Evolutionary conservation across 1,284 basidiomycete species (phyloP).

Genomic region (Ceratobasidium theobromae): DNA sequence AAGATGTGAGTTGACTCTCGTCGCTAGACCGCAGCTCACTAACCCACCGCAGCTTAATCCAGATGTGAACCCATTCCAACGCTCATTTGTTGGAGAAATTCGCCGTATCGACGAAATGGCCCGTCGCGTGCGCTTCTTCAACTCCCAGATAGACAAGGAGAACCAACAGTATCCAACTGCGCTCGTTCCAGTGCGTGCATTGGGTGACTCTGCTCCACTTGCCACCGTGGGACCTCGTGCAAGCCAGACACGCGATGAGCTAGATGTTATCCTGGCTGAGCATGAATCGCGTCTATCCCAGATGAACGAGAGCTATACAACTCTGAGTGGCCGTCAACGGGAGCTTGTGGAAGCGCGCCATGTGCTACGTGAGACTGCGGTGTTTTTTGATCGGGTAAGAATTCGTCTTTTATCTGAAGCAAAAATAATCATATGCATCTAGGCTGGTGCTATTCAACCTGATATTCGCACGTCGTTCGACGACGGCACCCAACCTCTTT

Average conservation of each 20-base stretch:
- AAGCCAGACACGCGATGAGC: conserved; percentile 91
- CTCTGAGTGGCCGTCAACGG: conserved; percentile 80
- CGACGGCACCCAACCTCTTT: conserved; percentile 85
- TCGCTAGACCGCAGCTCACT: conserved; percentile 13
- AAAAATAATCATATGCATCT: conserved; percentile 25
- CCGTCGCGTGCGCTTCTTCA: conserved; percentile 89
- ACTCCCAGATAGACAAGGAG: conserved; percentile 82
- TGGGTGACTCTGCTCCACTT: conserved; percentile 79
- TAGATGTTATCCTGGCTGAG: conserved; percentile 84
- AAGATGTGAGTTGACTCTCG: conserved; percentile 68
- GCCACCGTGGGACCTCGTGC: conserved; percentile 86
- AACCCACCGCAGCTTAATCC: conserved; percentile 75
- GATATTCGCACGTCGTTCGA: conserved; percentile 91
- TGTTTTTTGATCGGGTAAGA: conserved; percentile 90
- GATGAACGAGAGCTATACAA: conserved; percentile 95
- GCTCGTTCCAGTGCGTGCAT: conserved; percentile 75
- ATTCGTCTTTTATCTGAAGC: conserved; percentile 39
- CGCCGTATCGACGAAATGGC: conserved; percentile 95
- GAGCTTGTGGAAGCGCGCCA: conserved; percentile 92
- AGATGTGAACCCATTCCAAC: conserved; percentile 95
- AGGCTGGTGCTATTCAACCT: conserved; percentile 78
- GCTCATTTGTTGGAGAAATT: conserved; percentile 95
- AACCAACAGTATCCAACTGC: conserved; percentile 53
- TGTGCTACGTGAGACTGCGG: conserved; percentile 92
- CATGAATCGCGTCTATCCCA: conserved; percentile 84